phyloP scores from a whole-genome alignment of 2,329 filamentous ascomycete species.

The Proliferodiscus dingleyae region DNA sequence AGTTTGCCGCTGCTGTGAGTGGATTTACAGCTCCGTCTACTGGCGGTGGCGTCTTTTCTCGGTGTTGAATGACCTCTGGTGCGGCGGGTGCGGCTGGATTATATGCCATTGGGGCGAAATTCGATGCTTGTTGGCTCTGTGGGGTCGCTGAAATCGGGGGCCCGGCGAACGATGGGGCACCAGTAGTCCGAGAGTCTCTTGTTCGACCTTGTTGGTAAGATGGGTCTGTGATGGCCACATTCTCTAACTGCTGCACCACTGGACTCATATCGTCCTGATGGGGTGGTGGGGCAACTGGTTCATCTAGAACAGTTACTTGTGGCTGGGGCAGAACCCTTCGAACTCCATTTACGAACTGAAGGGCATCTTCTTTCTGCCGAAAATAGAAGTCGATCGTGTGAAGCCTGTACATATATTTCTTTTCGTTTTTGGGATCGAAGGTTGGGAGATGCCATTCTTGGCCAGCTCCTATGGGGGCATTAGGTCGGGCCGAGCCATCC shows the following conservation, averaged over 20 bases:
- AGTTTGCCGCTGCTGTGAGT: constrained; percentile 51
- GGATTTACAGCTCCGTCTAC: constrained; percentile 59
- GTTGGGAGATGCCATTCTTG: constrained; percentile 72
- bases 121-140: constrained; percentile 34
- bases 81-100: constrained; percentile 74
- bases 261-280: constrained; percentile 53
- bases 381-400: constrained; percentile 75
- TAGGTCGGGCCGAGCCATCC: constrained; percentile 36
- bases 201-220: constrained; percentile 37
- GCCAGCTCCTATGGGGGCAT: constrained; percentile 34
- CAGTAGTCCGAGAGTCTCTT: constrained; percentile 23
- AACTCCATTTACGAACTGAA: constrained; percentile 64
- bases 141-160: constrained; percentile 34
- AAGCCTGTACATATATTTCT: constrained; percentile 74
- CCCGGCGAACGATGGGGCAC: constrained; percentile 21
- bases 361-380: constrained; percentile 69
- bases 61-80: constrained; percentile 64
- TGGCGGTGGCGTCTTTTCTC: constrained; percentile 76
- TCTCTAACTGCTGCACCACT: constrained; percentile 70
- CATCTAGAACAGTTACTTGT: constrained; percentile 60
- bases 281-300: constrained; percentile 49
- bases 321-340: constrained; percentile 57
- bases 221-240: constrained; percentile 59
- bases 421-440: constrained; percentile 67
- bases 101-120: constrained; percentile 64